Percentiles rank a stretch among this genome's conserved stretches.
phyloP scores from a whole-genome alignment of 2,329 filamentous ascomycete genomes.

The Neoarthrinium moseri region DNA sequence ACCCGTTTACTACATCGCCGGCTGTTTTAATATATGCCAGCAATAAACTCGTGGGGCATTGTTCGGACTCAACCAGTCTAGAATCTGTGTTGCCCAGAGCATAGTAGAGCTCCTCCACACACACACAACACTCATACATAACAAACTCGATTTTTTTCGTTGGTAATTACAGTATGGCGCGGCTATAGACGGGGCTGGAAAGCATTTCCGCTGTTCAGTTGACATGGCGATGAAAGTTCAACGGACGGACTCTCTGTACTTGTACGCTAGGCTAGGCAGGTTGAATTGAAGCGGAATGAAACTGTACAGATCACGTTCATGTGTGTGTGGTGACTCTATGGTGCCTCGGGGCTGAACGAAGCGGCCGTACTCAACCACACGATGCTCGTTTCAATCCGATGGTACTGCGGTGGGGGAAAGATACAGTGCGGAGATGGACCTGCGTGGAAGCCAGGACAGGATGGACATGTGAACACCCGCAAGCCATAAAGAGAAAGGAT shows the following conservation, averaged over 20 bases:
- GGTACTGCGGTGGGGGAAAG: too few species aligned
- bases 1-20: too few species aligned
- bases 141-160: conserved; percentile 6
- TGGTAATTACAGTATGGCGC: conserved; percentile 8
- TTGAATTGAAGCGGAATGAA: conserved; percentile 5
- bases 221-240: background rate
- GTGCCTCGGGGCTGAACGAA: too few species aligned
- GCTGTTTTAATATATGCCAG: background rate
- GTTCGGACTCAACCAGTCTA: background rate
- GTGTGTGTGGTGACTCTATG: background rate
- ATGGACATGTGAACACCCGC: too few species aligned
- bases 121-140: too few species aligned
- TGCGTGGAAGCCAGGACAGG: too few species aligned
- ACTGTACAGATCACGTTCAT: too few species aligned
- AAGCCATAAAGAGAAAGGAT: too few species aligned
- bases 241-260: conserved; percentile 8
- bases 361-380: too few species aligned
- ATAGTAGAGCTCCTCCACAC: background rate
- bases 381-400: too few species aligned
- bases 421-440: too few species aligned
- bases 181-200: conserved; percentile 5
- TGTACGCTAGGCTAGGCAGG: conserved; percentile 9
- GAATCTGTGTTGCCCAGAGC: background rate
- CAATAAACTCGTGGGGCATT: background rate
- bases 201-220: background rate